Base-by-base conservation (phyloP, 441 rosid species). In the Hura crepitans region DNA sequence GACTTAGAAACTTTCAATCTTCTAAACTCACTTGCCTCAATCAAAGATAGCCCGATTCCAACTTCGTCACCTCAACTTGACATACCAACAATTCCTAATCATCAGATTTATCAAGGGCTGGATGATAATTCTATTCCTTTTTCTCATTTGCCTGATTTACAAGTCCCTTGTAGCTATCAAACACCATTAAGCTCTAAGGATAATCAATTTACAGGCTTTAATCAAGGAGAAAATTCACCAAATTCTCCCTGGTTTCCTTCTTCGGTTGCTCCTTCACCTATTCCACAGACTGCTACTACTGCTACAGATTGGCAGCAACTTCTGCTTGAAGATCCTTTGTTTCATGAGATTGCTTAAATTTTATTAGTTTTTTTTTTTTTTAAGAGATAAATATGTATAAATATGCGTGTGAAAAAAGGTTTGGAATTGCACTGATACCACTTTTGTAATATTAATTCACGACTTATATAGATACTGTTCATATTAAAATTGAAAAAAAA, bases 291-390 rank as follows among this genome's bases (percentile, higher is more conserved):
- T 73, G 49, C 82, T 73, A 73, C 87, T 13, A 64, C 18, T 73
- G 49, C 82, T 73, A 73, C 87, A 9, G 69, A 72, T 50, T 85
- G 92, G 92, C 84, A 82, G 55, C 81, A 82, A 50, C 76, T 85
- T 33, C 75, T 87, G 60, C 80, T 91, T 57, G 87, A 85, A 72
- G 87, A 87, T 39, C 84, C 89, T 67, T 72, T 87, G 18, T 85
- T 83, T 79, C 78, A 82, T 70, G 88, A 87, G 66, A 84, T 84
- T 70, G 72, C 84, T 59, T 84, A 78, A 75, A 64, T 45, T 46
- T 55, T 18, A 13, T 54, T 28, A 13, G 3, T 47, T n/a, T 28
- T 4, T 3, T 25, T 54, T 54, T 11, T 54, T 23, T n/a, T n/a
- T n/a, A n/a, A n/a, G n/a, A 25, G 28, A 1, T 11, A 46, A 47